Base-by-base conservation (phyloP, 352 stramenopile species). In the Globisporangium cystogenes region DNA sequence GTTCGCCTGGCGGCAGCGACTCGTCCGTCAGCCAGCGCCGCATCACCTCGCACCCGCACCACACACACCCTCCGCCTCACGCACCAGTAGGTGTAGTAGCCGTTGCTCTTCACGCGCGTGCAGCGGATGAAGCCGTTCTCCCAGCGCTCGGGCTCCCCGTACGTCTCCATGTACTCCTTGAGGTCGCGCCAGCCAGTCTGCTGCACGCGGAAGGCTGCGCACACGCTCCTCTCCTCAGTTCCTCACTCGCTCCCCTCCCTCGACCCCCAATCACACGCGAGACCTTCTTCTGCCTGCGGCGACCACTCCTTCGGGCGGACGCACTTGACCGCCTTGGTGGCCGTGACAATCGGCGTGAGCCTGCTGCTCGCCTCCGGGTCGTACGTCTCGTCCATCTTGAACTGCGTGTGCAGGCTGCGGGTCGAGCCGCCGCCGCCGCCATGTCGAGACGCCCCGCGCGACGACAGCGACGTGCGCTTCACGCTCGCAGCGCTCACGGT, bases 1-100 rank as follows among this genome's bases (percentile, higher is more conserved):
- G 74, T 51, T 31, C 75, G 74, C 73, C 73, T 84, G 51, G 12
- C 27, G 23, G 21, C 10, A 35, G 35, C 16, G 3, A 41, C 8
- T 36, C 18, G 3, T 31, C 18, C 14, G 26, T 29, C 27, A 26
- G 12, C 8, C 20, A 18, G 2, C 33, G 10, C 11, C 4, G 10
- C 7, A 36, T 12, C 14, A 20, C 8, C 46, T 33, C 37, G 0
- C 16, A 3, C 18, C 37, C 10, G 18, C 7, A 2, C 21, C 12
- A 14, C n/a, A 1, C 10, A n/a, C n/a, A n/a, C n/a, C n/a, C n/a
- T n/a, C n/a, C n/a, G n/a, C n/a, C n/a, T n/a, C n/a, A 58, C 56
- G 20, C 54, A 82, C 78, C 82, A 92, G 56, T 92, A 92, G 1
- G 81, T 91, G 59, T 87, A 92, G 61, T 87, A 92, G 18, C 81